Conservation (phyloP, 805 yeast genomes). For the Gaillardinia entomophila region DNA sequence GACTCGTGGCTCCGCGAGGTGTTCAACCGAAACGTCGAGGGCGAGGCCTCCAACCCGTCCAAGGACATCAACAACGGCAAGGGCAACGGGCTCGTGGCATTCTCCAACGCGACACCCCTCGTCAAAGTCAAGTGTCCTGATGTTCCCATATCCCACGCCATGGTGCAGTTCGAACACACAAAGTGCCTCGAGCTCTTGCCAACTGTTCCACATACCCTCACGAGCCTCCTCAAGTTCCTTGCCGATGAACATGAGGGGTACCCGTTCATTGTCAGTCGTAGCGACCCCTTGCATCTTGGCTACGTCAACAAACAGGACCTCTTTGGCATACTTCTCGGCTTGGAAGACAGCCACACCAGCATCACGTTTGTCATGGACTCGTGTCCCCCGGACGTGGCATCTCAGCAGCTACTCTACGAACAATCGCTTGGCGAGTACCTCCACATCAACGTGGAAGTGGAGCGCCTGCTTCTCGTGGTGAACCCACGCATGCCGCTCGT, state of each 20-base stretch:
- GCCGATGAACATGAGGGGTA: conserved; percentile 39
- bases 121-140: conserved; percentile 30
- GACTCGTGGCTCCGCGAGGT: conserved; percentile 38
- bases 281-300: conserved; percentile 25
- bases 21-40: conserved; percentile 17
- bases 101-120: conserved; percentile 20
- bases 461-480: conserved; percentile 18
- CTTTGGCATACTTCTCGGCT: conserved; percentile 4
- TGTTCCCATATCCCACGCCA: conserved; percentile 16
- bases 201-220: conserved; percentile 16
- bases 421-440: conserved; percentile 4
- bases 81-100: conserved; percentile 33
- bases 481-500: conserved; percentile 26
- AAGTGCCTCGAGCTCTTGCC: conserved; percentile 23
- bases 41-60: neutral
- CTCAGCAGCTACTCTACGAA: conserved; percentile 21
- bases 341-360: conserved; percentile 1
- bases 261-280: conserved; percentile 24
- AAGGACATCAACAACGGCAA: conserved; percentile 24
- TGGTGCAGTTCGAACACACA: conserved; percentile 24
- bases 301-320: conserved; percentile 27
- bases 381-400: conserved; percentile 11
- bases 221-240: conserved; percentile 12
- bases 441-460: conserved; percentile 12
- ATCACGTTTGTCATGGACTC: conserved; percentile 17